phyloP scores from a whole-genome alignment of 2,329 filamentous ascomycete species.

The Dactylellina leptospora region DNA sequence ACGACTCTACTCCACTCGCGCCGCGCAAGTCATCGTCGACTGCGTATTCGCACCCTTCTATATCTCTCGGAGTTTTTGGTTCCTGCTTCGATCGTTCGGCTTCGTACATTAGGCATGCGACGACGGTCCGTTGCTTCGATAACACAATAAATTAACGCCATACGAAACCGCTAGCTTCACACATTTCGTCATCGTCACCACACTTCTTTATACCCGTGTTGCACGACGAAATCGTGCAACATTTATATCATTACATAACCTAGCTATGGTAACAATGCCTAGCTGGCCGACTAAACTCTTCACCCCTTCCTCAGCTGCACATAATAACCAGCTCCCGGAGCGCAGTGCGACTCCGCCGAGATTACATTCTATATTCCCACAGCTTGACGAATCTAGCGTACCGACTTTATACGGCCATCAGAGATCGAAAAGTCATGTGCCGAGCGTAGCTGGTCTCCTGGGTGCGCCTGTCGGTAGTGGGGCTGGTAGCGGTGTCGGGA shows the following conservation, averaged over 20 bases:
- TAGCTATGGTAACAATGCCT: conserved; percentile 50
- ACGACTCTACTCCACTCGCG: too few relatives aligned
- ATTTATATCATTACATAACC: too few relatives aligned
- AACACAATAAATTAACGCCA: too few relatives aligned
- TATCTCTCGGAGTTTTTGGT: neutral
- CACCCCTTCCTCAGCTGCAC: conserved; percentile 26
- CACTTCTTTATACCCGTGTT: conserved; percentile 13
- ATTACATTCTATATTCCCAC: conserved; percentile 48
- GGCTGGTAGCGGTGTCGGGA: conserved; percentile 3
- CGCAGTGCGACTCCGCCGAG: conserved; percentile 35
- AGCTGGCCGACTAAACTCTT: conserved; percentile 51
- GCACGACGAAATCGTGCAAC: neutral
- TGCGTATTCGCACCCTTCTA: neutral
- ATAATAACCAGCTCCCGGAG: conserved; percentile 14
- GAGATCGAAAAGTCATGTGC: conserved; percentile 48
- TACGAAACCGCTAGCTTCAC: too few relatives aligned
- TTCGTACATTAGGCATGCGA: too few relatives aligned
- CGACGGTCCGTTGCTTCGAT: too few relatives aligned
- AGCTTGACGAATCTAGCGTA: conserved; percentile 34
- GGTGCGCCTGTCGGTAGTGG: neutral
- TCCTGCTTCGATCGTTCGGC: too few relatives aligned
- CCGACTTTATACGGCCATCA: conserved; percentile 50
- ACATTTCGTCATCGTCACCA: too few relatives aligned
- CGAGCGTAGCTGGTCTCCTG: conserved; percentile 5
- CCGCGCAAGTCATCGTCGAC: too few relatives aligned